Evolutionary conservation across 2,329 filamentous ascomycete species (phyloP).

Genomic region (Hypoxylon sp.): DNA sequence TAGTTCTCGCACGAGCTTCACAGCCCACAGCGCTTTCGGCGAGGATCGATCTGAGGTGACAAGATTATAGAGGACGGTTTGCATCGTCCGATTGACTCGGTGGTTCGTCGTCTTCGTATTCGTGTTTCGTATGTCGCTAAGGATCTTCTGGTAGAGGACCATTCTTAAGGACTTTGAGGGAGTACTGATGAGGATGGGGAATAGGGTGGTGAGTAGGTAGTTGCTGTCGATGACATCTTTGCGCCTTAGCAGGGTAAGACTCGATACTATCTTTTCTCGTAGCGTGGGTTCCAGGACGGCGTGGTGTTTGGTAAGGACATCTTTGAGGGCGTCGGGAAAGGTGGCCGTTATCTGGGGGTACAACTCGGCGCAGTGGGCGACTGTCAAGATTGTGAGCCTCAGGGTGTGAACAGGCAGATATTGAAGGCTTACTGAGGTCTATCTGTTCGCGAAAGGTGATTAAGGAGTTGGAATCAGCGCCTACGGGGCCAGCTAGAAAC

Average conservation of each 20-base stretch:
- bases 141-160: slow-evolving; percentile 84
- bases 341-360: slow-evolving; percentile 83
- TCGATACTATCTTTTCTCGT: slow-evolving; percentile 93
- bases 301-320: slow-evolving; percentile 85
- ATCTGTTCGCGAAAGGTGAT: slow-evolving; percentile 91
- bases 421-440: slow-evolving; percentile 70
- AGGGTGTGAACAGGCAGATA: neutral
- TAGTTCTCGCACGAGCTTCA: slow-evolving; percentile 93
- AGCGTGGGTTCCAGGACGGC: slow-evolving; percentile 83
- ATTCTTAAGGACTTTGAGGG: slow-evolving; percentile 89
- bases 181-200: slow-evolving; percentile 92
- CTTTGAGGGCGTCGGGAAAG: slow-evolving; percentile 84
- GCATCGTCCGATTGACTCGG: slow-evolving; percentile 90
- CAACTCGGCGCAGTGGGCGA: slow-evolving; percentile 93
- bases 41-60: slow-evolving; percentile 87
- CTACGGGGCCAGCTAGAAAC: slow-evolving; percentile 85
- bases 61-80: slow-evolving; percentile 92
- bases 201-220: slow-evolving; percentile 87
- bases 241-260: slow-evolving; percentile 84
- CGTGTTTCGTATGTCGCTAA: slow-evolving; percentile 87
- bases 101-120: slow-evolving; percentile 93
- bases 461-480: slow-evolving; percentile 80
- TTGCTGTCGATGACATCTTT: slow-evolving; percentile 93
- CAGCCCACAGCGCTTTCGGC: slow-evolving; percentile 91
- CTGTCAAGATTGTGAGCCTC: slow-evolving; percentile 26